A percentile compares a stretch with the other conserved stretches of the same genome.
These are phyloP conservation scores for Ustilago shanxiensis DNA, from an alignment of 1,284 basidiomycete genomes.

Conservation along the genomic window DNA sequence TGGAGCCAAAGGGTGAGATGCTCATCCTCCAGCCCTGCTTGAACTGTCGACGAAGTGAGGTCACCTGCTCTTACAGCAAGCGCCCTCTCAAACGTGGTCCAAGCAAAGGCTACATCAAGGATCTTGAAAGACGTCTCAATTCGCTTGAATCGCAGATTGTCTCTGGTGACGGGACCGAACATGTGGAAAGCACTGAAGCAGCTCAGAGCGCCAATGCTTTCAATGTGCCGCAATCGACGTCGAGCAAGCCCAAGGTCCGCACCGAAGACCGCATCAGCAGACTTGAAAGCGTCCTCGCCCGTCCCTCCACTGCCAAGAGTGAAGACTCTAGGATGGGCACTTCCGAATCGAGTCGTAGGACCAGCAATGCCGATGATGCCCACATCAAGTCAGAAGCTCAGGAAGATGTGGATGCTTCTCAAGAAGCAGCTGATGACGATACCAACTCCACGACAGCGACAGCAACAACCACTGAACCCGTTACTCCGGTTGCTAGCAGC, in stretches of 20 bases:
- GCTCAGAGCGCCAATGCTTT: background rate
- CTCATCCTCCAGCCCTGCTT: conserved; percentile 58
- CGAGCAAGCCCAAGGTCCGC: conserved; percentile 36
- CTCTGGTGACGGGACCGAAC: conserved; percentile 4
- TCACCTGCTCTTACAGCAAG: conserved; percentile 54
- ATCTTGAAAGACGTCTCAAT: conserved; percentile 57
- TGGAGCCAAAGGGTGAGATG: conserved; percentile 53
- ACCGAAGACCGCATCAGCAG: conserved; percentile 50
- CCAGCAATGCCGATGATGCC: conserved; percentile 5
- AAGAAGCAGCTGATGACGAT: background rate
- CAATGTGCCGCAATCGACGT: background rate
- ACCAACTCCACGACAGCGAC: background rate
- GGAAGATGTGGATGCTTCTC: background rate
- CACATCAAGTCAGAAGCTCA: conserved; percentile 9
- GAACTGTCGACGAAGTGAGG: conserved; percentile 51
- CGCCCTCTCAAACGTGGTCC: conserved; percentile 56
- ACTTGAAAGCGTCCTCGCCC: conserved; percentile 36
- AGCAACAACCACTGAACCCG: background rate
- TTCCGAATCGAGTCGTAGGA: conserved; percentile 13
- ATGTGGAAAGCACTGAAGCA: background rate
- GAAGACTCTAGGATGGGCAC: conserved; percentile 1
- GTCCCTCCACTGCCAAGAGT: conserved; percentile 19
- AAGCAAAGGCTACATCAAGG: conserved; percentile 61
- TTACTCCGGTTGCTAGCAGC: background rate
- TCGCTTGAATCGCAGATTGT: conserved; percentile 53